Percentiles rank a stretch among this genome's conserved stretches.
Evolutionary conservation across 2,329 filamentous ascomycete genomes (phyloP).

Genomic region (Colletotrichum spinosum): DNA sequence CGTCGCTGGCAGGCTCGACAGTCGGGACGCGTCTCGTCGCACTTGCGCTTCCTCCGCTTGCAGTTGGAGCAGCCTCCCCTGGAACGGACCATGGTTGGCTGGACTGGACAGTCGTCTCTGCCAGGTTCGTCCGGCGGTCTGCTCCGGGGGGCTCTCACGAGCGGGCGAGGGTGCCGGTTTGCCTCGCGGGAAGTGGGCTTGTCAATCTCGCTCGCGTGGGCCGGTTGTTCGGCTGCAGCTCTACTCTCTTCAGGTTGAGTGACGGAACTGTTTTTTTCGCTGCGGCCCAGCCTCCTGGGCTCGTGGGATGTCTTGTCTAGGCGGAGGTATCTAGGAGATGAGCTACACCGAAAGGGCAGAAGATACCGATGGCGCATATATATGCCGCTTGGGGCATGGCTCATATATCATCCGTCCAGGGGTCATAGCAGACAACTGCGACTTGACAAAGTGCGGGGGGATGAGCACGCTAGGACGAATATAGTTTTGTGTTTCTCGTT

Average conservation of each 20-base stretch:
- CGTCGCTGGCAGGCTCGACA: conserved; percentile 32
- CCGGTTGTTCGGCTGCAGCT: too few species aligned
- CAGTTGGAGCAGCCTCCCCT: conserved; percentile 37
- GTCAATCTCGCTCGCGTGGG: too few species aligned
- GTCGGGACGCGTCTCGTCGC: conserved; percentile 37
- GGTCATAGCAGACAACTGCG: conserved; percentile 5
- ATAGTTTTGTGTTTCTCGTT: conserved; percentile 5
- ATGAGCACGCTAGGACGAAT: not conserved
- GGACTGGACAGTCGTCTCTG: too few species aligned
- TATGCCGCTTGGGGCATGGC: conserved; percentile 31
- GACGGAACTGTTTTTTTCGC: too few species aligned
- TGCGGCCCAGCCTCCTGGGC: too few species aligned
- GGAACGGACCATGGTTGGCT: conserved; percentile 31
- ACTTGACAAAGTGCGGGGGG: conserved; percentile 15
- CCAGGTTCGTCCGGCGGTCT: too few species aligned
- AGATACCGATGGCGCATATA: conserved; percentile 27
- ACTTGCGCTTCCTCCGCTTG: conserved; percentile 38
- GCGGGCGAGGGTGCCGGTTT: too few species aligned
- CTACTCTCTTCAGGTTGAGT: not conserved
- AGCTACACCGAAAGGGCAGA: conserved; percentile 13
- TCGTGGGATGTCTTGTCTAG: not conserved
- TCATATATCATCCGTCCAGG: not conserved
- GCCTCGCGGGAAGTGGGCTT: too few species aligned
- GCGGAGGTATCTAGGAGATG: not conserved
- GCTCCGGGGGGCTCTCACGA: too few species aligned